Base-by-base conservation (phyloP, 2,329 filamentous ascomycete species). In the Claviceps sp. region DNA sequence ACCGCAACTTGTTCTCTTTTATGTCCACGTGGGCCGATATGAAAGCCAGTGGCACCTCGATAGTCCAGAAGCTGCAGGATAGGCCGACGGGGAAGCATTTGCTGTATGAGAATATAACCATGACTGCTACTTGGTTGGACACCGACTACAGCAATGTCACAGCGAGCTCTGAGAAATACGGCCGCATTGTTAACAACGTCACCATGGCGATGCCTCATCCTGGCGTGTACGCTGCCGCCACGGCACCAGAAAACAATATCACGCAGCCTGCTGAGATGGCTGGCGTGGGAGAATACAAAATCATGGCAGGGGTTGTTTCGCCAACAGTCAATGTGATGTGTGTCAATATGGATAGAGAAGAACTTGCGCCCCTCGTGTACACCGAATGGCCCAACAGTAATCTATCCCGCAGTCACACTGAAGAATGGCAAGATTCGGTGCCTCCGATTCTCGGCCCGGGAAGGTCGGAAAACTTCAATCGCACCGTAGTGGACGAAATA, bases 151-250 rank as follows among this genome's bases (percentile, higher is more conserved):
- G 73, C 38, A 71, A 87, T 52, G 74, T 81, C 17, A 71, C 72
- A 0, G 64, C 68, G 3, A 68, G 72, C 0, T 83, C 74, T 3
- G 61, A 71, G 4, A 61, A 71, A 13, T 64, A 78, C 51, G 67
- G 70, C 0, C 73, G 85, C 26, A 73, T 85, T 39, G 70, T 91
- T 59, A 87, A 89, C 62, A 89, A 90, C 56, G 79, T 89, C 26
- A 86, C 84, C 0, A 73, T 90, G 57, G 85, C 85, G 0, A 84
- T 90, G 76, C 87, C 87, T 0, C 87, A 93, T 59, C 73, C 81
- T 4, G 70, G 83, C 0, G 74, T 93, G 0, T 80, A 85, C 38
- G 66, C 71, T 13, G 86, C 87, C 0, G 81, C 84, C 0, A 76
- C 71, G 10, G 71, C 84, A 57, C 66, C 72, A 0, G 63, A 67